Evolutionary conservation across 2,329 filamentous ascomycete species (phyloP), one percentile per base, ranked within the genome.

Genomic region (Venturia nashicola): DNA sequence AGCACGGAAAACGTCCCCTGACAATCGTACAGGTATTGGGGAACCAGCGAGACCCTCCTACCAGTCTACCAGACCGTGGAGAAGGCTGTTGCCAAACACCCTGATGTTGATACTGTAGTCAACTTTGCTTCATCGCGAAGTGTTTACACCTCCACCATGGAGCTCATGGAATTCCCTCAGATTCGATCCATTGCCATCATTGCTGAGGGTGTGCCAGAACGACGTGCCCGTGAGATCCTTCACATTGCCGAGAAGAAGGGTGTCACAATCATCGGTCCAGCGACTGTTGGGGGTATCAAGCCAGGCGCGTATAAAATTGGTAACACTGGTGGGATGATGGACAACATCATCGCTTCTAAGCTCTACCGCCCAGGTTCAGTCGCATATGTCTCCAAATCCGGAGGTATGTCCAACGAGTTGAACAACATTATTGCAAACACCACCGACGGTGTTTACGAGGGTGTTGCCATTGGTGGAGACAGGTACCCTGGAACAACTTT

Each of bases 301-400:
- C 94, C 94, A 67, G 94, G 94, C 78, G 90, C 90, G 77, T 99
- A 93, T 89, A 99, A 97, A 86, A 99, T 99, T 69, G 94, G 94
- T 77, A 99, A 99, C 86, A 99, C 94, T 73, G 94, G 94, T 85
- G 94, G 94, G 79, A 99, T 99, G 94, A 99, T 99, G 94, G 94
- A 99, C 86, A 99, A 99, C 86, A 99, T 99, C 73, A 94, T 99
- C 68, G 91, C 94, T 71, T 97, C 94, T 77, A 99, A 99, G 87
- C 90, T 99, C 67, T 99, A 99, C 87, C 93, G 94, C 80, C 94
- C 94, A 82, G 94, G 94, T 72, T 97, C 94, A 71, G 92, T 99
- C 70, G 94, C 91, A 72, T 99, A 99, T 79, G 94, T 99, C 79
- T 97, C 93, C 84, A 99, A 99, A 85, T 99, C 94, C 65, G 94